Conservation (phyloP, 2,329 filamentous ascomycete genomes). For the Onygenales sp. region DNA sequence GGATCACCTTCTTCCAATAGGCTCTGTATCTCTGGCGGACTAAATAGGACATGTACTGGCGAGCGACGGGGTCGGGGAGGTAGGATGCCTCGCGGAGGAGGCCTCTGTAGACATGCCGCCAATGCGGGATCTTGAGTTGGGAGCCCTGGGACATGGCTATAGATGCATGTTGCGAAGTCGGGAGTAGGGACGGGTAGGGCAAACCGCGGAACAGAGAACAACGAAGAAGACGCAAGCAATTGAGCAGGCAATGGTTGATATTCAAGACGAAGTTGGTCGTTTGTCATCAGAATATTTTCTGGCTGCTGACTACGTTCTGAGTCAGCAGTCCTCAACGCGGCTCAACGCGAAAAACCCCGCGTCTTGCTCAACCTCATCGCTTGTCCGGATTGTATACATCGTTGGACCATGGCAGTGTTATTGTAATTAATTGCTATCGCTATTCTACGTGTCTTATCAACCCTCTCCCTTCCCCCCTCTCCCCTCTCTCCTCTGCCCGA, state of each 20-base stretch:
- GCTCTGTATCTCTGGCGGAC: constrained; percentile 41
- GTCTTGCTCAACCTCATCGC: constrained; percentile 9
- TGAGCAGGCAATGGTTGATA: background rate
- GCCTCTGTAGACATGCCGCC: constrained; percentile 43
- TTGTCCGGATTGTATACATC: background rate
- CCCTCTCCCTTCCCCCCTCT: constrained; percentile 1
- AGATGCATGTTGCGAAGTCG: background rate
- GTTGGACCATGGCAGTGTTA: background rate
- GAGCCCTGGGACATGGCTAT: background rate
- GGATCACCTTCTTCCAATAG: constrained; percentile 16
- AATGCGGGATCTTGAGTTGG: constrained; percentile 13
- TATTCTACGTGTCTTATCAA: background rate
- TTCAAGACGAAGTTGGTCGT: background rate
- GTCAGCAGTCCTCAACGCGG: constrained; percentile 5
- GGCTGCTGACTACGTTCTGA: constrained; percentile 2
- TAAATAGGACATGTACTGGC: constrained; percentile 40
- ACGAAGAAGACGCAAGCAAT: background rate
- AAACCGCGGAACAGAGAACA: background rate
- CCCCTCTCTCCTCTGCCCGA: background rate
- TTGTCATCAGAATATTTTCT: background rate
- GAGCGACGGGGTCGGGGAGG: constrained; percentile 48
- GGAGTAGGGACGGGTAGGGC: background rate
- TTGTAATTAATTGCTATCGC: background rate
- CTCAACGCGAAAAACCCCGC: constrained; percentile 19
- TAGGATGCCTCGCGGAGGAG: constrained; percentile 52